Base-by-base conservation (phyloP, 371 early-diverging fungal genomes). In the Mortierella sp. region DNA sequence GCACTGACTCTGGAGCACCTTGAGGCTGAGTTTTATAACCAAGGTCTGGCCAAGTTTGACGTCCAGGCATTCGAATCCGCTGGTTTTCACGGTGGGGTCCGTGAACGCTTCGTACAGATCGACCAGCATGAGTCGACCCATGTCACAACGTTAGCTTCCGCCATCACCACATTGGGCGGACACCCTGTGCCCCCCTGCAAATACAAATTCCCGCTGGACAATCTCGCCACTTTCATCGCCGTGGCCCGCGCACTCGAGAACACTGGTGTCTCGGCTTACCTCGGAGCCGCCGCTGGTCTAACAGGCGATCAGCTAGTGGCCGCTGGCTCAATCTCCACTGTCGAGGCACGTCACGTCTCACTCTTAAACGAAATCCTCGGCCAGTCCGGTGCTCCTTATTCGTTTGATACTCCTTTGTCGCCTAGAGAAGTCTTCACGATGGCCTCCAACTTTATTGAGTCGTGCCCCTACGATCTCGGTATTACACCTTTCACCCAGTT, bases 191-290 rank as follows among this genome's bases (percentile, higher is more conserved):
- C 68, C 8, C 12, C 19, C 1, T 85, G 78, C 79, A 63, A 65
- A 47, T 85, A 83, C 64, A 71, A 50, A 26, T 71, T 71, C 56
- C 71, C 72, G 1, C 34, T 85, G 32, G 34, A 60, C 21, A 50
- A 75, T 28, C 66, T 82, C 48, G 31, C 60, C 21, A 54, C 30
- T 30, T 83, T 82, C 52, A 23, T 84, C 6, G 42, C 72, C 2
- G 59, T 79, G 26, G 82, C 86, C 0, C 59, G 67, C 11, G 75
- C 80, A 12, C 72, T 85, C 47, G 86, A 85, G 61, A 52, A 76
- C 3, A 82, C 82, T 12, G 86, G 86, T 39, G 84, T 84, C 21
- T 58, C 62, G 9, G 83, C 84, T 8, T 85, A 85, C 78, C 70
- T 64, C 42, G 84, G 86, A 4, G 81, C 67, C 21, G 56, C 66